Percentiles rank a stretch among this genome's conserved stretches.
These are phyloP conservation scores for Mycena maculata DNA, from an alignment of 768 basidiomycete genomes.

Conservation along the genomic window DNA sequence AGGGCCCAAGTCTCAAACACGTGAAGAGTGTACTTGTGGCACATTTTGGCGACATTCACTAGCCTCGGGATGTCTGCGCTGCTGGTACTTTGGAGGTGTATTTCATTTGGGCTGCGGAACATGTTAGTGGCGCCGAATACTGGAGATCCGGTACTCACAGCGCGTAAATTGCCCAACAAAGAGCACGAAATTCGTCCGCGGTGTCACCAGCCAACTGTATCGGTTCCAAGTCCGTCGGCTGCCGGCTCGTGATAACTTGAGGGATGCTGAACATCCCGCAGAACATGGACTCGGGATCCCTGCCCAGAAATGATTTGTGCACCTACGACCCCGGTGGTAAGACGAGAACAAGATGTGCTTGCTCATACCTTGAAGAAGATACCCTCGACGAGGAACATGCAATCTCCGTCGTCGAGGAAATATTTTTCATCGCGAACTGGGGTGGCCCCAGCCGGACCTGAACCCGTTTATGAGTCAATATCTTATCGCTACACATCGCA, in stretches of 20 bases:
- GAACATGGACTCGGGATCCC: slow-evolving; percentile 22
- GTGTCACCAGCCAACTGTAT: neutral
- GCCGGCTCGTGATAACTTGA: neutral
- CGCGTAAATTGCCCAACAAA: slow-evolving; percentile 18
- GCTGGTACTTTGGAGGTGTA: too few relatives aligned
- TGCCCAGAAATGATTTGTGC: slow-evolving; percentile 17
- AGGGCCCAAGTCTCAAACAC: too few relatives aligned
- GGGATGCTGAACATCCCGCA: slow-evolving; percentile 15
- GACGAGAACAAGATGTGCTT: neutral
- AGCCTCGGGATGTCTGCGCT: too few relatives aligned
- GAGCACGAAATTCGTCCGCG: slow-evolving; percentile 11
- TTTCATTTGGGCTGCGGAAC: too few relatives aligned
- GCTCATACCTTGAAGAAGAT: slow-evolving; percentile 20
- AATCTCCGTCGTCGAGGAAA: slow-evolving; percentile 25
- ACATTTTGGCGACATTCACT: too few relatives aligned
- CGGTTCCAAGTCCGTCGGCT: neutral
- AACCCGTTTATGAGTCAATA: too few relatives aligned
- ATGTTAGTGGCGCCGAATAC: too few relatives aligned
- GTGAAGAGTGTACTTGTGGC: too few relatives aligned
- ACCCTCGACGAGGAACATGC: slow-evolving; percentile 10
- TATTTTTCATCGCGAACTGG: neutral
- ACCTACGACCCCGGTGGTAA: neutral
- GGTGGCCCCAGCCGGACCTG: too few relatives aligned
- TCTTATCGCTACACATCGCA: too few relatives aligned
- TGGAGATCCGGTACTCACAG: neutral